Conservation (phyloP, 2,329 filamentous ascomycete species). For the Fusarium sacchari region DNA sequence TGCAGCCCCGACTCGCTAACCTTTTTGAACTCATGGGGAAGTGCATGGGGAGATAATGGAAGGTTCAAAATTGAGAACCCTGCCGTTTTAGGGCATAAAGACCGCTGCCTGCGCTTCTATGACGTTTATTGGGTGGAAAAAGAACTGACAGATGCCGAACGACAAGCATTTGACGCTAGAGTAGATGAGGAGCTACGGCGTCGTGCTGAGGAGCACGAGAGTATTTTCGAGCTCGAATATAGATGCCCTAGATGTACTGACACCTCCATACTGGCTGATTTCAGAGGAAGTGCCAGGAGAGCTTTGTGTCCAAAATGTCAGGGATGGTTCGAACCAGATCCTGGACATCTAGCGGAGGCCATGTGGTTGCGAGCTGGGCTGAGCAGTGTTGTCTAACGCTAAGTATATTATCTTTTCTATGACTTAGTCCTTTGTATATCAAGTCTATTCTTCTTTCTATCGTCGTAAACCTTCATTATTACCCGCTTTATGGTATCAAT, state of each 20-base stretch:
- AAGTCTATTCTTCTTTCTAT: constrained; percentile 1
- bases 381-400: background rate
- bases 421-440: rapidly evolving
- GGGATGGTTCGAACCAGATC: background rate
- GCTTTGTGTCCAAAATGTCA: background rate
- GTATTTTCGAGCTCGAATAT: background rate
- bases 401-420: too few species aligned
- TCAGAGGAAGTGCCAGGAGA: background rate
- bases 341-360: background rate
- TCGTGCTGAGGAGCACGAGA: background rate
- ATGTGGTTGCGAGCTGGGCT: background rate
- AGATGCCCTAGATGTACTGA: background rate
- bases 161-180: rapidly evolving
- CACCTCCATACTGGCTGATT: rapidly evolving
- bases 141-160: background rate
- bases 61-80: rapidly evolving
- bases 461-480: constrained; percentile 14
- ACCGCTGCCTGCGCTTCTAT: rapidly evolving
- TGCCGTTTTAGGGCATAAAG: background rate
- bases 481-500: constrained; percentile 27
- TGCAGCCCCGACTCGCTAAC: background rate
- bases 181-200: background rate
- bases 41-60: background rate
- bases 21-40: background rate
- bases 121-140: background rate